Evolutionary conservation across 2,329 filamentous ascomycete species (phyloP), one percentile per base, ranked within the genome.

Genomic region (Diplodia corticola): DNA sequence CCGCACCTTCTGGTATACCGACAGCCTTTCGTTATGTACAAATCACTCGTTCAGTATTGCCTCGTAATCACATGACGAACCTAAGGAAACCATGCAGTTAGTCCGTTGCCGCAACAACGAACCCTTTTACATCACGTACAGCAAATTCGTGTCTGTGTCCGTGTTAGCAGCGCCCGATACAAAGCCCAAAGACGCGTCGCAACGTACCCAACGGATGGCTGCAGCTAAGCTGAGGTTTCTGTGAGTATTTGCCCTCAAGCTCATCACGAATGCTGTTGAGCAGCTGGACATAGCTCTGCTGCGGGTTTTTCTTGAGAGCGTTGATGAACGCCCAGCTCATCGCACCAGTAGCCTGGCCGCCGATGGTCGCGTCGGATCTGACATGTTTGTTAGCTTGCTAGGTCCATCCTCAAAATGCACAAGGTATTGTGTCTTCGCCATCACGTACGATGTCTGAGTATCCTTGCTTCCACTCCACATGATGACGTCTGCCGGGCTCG

Each of bases 391-490:
- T 37, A 64, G 60, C 48, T 63, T 53, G 22, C 40, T 37, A 51
- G 24, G 26, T 22, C 26, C 15, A 48, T 30, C 40, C 40, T 6
- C 15, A 50, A 13, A 9, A 30, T 22, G 46, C 10, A 75, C 69
- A 74, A 70, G 51, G 37, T 24, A 40, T 22, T 54, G 73, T 88
- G 30, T 22, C 10, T n/a, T 48, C 2, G 57, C 44, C 37, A 35
- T 28, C 12, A 61, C 57, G 81, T 83, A 92, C 89, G 91, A 93
- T 71, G 95, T 99, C 80, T 98, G 95, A 68, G 89, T 88, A 76
- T 99, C 95, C 80, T 97, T 97, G 81, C 92, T 96, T 66, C 95
- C 95, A 68, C 92, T 96, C 91, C 93, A 97, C 91, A 97, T 96
- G 76, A 99, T 88, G 35, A 99, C 95, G 79, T 99, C 95, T 48